Base-by-base conservation (phyloP, 164 flowering plant species). In the Stephania yunnanensis region DNA sequence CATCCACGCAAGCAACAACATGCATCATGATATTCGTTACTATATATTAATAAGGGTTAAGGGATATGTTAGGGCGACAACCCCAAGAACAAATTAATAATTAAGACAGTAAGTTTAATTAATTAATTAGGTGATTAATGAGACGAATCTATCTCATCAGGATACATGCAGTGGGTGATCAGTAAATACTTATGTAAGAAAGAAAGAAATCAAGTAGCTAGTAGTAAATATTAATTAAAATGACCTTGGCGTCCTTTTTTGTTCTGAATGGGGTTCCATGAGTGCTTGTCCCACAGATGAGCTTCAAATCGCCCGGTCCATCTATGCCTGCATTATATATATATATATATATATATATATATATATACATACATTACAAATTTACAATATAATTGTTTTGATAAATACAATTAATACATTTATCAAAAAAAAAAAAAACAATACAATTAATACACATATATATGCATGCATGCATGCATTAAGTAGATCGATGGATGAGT, bases 291-390 rank as follows among this genome's bases (percentile, higher is more conserved):
- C 99, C 99, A 95, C 0, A 95, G 88, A 64, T 95, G 99, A 71
- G 98, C 98, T 79, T 96, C 99, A 82, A 77, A 96, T 76, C 97
- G 88, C 25, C 98, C 97, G 4, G 99, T 91, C 97, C 97, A 92
- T 82, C 97, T 86, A 69, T 96, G 99, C 85, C 99, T 96, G 88
- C 11, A 46, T 31, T 25, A 22, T 31, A 67, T 67, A 87, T n/a
- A n/a, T n/a, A n/a, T n/a, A n/a, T n/a, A n/a, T n/a, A n/a, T n/a
- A n/a, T n/a, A n/a, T n/a, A n/a, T n/a, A n/a, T n/a, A n/a, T n/a
- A 2, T 19, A 63, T 36, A 1, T 46, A 75, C 80, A 79, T 61
- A 80, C 89, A 86, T 74, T 77, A 72, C 42, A 80, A 72, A 73
- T 22, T 55, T 58, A 70, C 20, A 65, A 19, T n/a, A 25, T 25